Base-by-base conservation (phyloP, 2,329 filamentous ascomycete species). In the Microcera coccophila region DNA sequence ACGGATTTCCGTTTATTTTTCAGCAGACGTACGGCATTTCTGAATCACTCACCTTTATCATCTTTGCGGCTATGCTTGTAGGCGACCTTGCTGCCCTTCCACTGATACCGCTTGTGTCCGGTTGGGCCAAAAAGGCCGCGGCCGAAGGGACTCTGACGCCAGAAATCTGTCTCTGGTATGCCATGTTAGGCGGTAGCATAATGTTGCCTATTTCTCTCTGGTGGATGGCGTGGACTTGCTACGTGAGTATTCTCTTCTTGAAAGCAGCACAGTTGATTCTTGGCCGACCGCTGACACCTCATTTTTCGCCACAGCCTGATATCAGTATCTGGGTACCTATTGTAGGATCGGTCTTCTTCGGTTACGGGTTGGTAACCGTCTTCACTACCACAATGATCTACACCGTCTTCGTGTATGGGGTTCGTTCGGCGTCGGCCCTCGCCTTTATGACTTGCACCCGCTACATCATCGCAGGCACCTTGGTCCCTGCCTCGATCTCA, bases 1-100 rank as follows among this genome's bases (percentile, higher is more conserved):
- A 72, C 3, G 75, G 75, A 2, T 77, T 72, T 56, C 65, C 70
- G 0, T 70, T 66, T 35, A 71, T 80, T 35, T 79, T 75, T 42
- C 62, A 64, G 12, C 38, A 59, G 4, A 67, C 61, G 0, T 75
- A 76, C 36, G 59, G 57, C 14, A 68, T 74, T 41, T 51, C 53
- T 0, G 62, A 66, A 5, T 69, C 72, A 1, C 57, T 73, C 0
- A 64, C 66, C 20, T 70, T 70, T 37, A 60, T 72, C 17, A 62
- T 66, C 36, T 76, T 72, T 53, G 55, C 70, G 14, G 63, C 66
- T 31, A 67, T 76, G 46, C 68, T 68, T 2, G 36, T 71, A 1
- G 72, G 72, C 2, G 65, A 64, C 1, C 57, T 65, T 28, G 45
- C 66, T 34, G 62, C 62, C 35, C 58, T 62, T 22, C 29, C 58